These are phyloP conservation scores for Eucalyptus regnans DNA, from an alignment of 345 rosid genomes.

Conservation along the genomic window DNA sequence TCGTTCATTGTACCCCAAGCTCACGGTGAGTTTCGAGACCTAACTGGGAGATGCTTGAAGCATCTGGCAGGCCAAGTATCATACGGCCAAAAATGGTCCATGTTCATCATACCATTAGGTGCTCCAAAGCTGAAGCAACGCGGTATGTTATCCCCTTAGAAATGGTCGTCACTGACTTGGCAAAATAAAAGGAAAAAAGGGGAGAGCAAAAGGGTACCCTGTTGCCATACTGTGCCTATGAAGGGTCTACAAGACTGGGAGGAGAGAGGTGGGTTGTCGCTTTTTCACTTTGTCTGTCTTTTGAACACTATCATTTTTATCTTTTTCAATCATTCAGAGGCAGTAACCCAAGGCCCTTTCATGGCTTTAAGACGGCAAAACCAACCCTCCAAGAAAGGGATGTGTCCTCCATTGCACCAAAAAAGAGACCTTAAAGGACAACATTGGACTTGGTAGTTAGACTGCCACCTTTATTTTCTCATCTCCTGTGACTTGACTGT, in stretches of 20 bases:
- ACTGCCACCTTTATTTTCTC: conserved; percentile 1
- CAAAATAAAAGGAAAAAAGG: neutral
- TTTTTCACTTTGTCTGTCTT: neutral
- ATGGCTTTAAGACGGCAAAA: conserved; percentile 14
- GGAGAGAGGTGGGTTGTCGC: neutral
- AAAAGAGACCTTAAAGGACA: conserved; percentile 8
- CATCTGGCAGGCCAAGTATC: neutral
- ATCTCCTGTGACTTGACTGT: neutral
- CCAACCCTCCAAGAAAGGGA: conserved; percentile 8
- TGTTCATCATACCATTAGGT: neutral
- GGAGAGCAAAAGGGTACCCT: neutral
- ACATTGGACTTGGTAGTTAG: conserved; percentile 6
- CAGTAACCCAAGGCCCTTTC: neutral
- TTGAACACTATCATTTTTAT: neutral
- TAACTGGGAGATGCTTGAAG: neutral
- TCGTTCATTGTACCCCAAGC: neutral
- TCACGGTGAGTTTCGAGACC: neutral
- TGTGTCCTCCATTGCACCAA: neutral
- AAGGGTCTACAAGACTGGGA: neutral
- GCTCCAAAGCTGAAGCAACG: neutral
- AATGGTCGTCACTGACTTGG: neutral
- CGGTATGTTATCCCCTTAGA: neutral
- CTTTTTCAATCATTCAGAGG: neutral
- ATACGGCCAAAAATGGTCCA: neutral
- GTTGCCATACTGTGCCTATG: neutral